Conservation (phyloP, 1,139 yeast species). For the Meyerozyma elateridarum region DNA sequence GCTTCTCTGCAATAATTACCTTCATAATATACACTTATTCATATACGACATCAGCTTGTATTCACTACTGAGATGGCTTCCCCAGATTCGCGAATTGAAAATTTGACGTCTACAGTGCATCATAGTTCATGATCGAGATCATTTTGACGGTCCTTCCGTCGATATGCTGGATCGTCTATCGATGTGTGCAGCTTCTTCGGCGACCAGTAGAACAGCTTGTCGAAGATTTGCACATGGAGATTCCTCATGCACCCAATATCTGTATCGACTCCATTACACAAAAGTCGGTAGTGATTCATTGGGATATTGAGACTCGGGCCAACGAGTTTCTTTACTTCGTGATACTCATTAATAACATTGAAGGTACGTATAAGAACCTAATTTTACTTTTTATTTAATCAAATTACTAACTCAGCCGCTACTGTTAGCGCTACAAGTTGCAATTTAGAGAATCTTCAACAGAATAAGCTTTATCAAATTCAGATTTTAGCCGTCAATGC, state of each 20-base stretch:
- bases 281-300: slow-evolving; percentile 33
- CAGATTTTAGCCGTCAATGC: slow-evolving; percentile 39
- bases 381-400: background rate
- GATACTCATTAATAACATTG: slow-evolving; percentile 32
- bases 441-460: slow-evolving; percentile 29
- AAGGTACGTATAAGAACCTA: slow-evolving; percentile 9
- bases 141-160: slow-evolving; percentile 42
- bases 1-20: background rate
- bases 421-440: slow-evolving; percentile 35
- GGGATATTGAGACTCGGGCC: slow-evolving; percentile 34
- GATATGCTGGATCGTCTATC: slow-evolving; percentile 37
- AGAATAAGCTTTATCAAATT: slow-evolving; percentile 29
- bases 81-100: slow-evolving; percentile 5
- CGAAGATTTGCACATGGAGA: slow-evolving; percentile 34
- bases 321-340: slow-evolving; percentile 35
- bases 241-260: slow-evolving; percentile 38
- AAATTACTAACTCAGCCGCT: slow-evolving; percentile 23
- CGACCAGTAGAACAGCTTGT: slow-evolving; percentile 37
- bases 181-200: slow-evolving; percentile 31
- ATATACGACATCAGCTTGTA: no score
- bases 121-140: slow-evolving; percentile 31
- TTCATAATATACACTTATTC: background rate
- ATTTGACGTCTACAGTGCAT: background rate
- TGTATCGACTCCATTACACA: slow-evolving; percentile 35
- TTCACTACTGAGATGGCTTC: background rate